phyloP scores from a whole-genome alignment of 768 basidiomycete species.

The Mycena floridula region DNA sequence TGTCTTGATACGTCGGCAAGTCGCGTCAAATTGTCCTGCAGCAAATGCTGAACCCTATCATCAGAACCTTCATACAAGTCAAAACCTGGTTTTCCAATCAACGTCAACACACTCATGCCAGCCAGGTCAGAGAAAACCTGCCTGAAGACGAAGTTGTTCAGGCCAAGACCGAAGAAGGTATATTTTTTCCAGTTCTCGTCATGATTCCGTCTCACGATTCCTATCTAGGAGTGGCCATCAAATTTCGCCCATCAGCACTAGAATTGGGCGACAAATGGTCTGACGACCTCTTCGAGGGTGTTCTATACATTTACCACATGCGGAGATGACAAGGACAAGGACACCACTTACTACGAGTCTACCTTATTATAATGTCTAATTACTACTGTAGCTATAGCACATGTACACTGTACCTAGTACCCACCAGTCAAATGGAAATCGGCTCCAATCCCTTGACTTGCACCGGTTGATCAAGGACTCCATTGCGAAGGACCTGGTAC shows the following conservation, averaged over 20 bases:
- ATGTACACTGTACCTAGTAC: no score
- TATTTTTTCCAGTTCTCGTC: no score
- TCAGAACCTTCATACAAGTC: neutral
- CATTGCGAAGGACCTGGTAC: constrained; percentile 72
- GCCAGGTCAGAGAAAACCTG: neutral
- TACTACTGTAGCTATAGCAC: no score
- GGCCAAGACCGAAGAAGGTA: constrained; percentile 24
- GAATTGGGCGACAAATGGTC: constrained; percentile 52
- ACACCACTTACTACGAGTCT: no score
- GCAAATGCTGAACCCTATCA: constrained; percentile 5
- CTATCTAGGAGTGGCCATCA: constrained; percentile 14
- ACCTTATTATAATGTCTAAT: no score
- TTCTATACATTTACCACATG: constrained; percentile 37
- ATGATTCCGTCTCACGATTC: no score
- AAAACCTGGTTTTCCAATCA: constrained; percentile 56
- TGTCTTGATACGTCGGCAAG: constrained; percentile 49
- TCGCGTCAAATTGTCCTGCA: constrained; percentile 1
- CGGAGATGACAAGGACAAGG: neutral
- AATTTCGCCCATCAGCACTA: constrained; percentile 41
- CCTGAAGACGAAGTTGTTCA: constrained; percentile 31
- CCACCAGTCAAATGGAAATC: constrained; percentile 16
- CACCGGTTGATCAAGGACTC: no score
- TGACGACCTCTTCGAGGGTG: constrained; percentile 55
- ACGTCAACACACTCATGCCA: constrained; percentile 33
- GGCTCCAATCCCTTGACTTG: no score